phyloP scores from a whole-genome alignment of 1,139 yeast species.

The Meyerozyma guilliermondii region DNA sequence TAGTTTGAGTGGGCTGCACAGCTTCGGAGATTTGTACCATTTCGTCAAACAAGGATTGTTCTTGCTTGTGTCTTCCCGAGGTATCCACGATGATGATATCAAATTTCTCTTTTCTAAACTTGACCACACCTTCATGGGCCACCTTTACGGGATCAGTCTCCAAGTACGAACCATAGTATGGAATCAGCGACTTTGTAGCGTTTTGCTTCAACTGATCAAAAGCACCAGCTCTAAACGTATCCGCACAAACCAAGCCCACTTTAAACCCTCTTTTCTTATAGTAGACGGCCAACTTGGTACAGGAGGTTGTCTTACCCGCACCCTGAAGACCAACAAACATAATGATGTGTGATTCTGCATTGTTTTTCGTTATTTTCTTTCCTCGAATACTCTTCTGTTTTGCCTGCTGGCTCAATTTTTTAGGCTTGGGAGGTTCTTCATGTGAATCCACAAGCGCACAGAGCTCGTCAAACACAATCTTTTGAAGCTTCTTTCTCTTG shows the following conservation, averaged over 20 bases:
- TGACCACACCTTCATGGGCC: conserved; percentile 85
- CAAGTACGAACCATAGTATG: conserved; percentile 90
- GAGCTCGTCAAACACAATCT: conserved; percentile 89
- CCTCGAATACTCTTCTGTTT: conserved; percentile 22
- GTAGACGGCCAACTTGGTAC: conserved; percentile 93
- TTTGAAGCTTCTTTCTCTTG: conserved; percentile 78
- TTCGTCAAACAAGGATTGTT: conserved; percentile 83
- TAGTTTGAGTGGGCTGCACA: conserved; percentile 87
- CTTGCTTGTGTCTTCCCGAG: conserved; percentile 97
- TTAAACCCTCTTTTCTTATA: conserved; percentile 91
- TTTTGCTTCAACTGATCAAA: conserved; percentile 97
- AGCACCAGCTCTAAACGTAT: conserved; percentile 99
- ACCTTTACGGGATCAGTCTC: conserved; percentile 95
- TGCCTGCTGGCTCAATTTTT: conserved; percentile 40
- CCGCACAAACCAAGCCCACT: conserved; percentile 97
- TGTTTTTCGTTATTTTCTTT: conserved; percentile 20
- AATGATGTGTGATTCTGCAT: conserved; percentile 49
- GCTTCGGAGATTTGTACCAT: conserved; percentile 90
- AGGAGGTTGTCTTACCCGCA: conserved; percentile 97
- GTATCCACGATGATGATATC: conserved; percentile 96
- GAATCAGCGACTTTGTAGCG: conserved; percentile 91
- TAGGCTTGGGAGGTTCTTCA: conserved; percentile 76
- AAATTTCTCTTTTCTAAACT: conserved; percentile 86
- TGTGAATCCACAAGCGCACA: conserved; percentile 73
- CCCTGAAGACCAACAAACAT: conserved; percentile 99